A percentile compares a stretch with the other conserved stretches of the same genome.
These are phyloP conservation scores for Lentinula guzmanii DNA, from an alignment of 768 basidiomycete genomes.

Conservation along the genomic window DNA sequence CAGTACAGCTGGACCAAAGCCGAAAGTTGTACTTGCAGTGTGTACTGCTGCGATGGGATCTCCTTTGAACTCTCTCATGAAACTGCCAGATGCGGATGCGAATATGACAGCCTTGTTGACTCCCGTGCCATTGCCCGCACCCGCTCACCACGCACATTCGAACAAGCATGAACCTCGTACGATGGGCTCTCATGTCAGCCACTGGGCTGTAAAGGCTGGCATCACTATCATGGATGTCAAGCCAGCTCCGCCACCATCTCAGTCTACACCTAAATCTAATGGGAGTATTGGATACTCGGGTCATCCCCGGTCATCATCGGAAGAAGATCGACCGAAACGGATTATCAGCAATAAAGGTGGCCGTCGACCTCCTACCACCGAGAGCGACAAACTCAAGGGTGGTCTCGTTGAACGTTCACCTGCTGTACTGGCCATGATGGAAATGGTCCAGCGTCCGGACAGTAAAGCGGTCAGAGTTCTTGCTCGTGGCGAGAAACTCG, in stretches of 20 bases:
- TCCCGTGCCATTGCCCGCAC: conserved; percentile 65
- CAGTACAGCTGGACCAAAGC: background rate
- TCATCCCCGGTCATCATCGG: conserved; percentile 5
- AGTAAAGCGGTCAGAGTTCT: conserved; percentile 74
- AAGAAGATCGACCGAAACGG: conserved; percentile 22
- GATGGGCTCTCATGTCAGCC: conserved; percentile 52
- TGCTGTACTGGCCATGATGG: conserved; percentile 80
- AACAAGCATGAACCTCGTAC: conserved; percentile 64
- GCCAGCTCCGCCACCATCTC: conserved; percentile 26
- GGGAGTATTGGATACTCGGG: background rate
- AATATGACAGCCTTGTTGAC: conserved; percentile 25
- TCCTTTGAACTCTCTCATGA: conserved; percentile 20
- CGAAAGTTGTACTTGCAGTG: conserved; percentile 60
- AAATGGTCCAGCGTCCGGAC: conserved; percentile 57
- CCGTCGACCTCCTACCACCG: conserved; percentile 5
- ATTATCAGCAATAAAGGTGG: background rate
- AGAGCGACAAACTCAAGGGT: conserved; percentile 18
- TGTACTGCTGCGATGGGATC: conserved; percentile 27
- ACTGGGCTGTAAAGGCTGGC: conserved; percentile 64
- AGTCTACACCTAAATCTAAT: background rate
- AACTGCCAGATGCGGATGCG: conserved; percentile 20
- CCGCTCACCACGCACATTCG: conserved; percentile 33
- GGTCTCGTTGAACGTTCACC: conserved; percentile 72
- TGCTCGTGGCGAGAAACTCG: conserved; percentile 80
- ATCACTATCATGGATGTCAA: conserved; percentile 52